Base-by-base conservation (phyloP, 2,329 filamentous ascomycete species). In the Fusarium guadeloupense region DNA sequence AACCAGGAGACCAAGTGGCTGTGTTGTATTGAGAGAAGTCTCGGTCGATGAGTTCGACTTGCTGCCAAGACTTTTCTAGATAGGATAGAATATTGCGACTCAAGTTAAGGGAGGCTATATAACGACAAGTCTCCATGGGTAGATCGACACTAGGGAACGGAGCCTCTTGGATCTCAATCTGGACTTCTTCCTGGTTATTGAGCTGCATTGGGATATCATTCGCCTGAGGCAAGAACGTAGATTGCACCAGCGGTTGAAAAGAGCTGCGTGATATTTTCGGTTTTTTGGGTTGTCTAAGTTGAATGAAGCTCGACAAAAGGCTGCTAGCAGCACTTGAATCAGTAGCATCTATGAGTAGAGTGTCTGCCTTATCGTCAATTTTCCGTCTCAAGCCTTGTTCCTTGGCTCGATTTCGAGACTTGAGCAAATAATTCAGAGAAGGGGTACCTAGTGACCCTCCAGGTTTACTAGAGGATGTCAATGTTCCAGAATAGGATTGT, bases 31-130 rank as follows among this genome's bases (percentile, higher is more conserved):
- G 69, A 5, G 73, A 73, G 54, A 85, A 87, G 62, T 89, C 85
- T 42, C 88, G 80, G 60, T 90, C 88, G 9, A 89, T 76, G 25
- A 90, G 74, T 2, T 81, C 76, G 7, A 84, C 75, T 1, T 69
- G 62, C 0, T 84, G 79, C 65, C 85, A 82, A 0, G 79, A 64
- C 3, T 74, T 70, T 55, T 84, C 78, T 2, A 91, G 74, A 2
- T 74, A 67, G n/a, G 77, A 80, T 12, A 86, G 67, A 2, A 90
- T 67, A 0, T 56, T 42, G 28, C 83, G 81, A 14, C 80, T 76
- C 31, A 83, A 68, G 10, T 72, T 74, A 1, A 83, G 72, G 0
- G 87, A 85, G 16, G 87, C 75, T 8, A 90, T 79, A 61, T 87
- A 72, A 4, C 64, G 58, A 9, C 64, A 69, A 5, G 46, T 60